Base-by-base conservation (phyloP, 305 asterid species). In the Fraxinus albicans region DNA sequence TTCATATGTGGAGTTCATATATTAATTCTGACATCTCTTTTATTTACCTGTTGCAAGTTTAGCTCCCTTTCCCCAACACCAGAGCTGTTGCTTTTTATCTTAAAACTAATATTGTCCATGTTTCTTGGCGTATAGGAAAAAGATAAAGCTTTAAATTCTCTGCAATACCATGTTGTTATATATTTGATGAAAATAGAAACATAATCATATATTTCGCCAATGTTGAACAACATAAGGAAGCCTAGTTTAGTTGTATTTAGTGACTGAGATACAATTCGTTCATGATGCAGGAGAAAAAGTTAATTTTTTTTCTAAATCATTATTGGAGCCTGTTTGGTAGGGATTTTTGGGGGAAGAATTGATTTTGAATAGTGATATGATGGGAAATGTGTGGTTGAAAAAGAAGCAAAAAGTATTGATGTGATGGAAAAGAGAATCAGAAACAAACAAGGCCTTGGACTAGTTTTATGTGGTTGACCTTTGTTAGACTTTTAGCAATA, bases 141-240 rank as follows among this genome's bases (percentile, higher is more conserved):
- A 73, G n/a, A 73, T 34, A 8, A 31, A 70, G 76, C 33, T 42
- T 70, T 70, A 70, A 70, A 70, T 70, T 70, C 75, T 69, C 75
- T 31, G 38, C 75, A 69, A 29, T 31, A 69, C 40, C 40, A 0
- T 31, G 38, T 17, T 3, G 6, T 29, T 69, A 29, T 29, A 27
- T 13, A 69, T 27, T 65, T 69, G 75, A 69, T 69, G 21, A 69
- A 27, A 69, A 27, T 29, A 69, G 75, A 69, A 69, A 29, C 19
- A 31, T 29, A 13, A 29, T 69, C 75, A 1, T 69, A 29, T 13
- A 13, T 31, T 27, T 69, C 1, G 36, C 75, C 75, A 31, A 29
- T 31, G 38, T 69, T 31, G 75, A 31, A 69, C 75, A 69, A 27
- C 40, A 31, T 4, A 29, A 27, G 38, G 75, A 29, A 69, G 35